These are phyloP conservation scores for Pochonia chlamydosporia DNA, from an alignment of 2,329 filamentous ascomycete genomes.

Conservation along the genomic window DNA sequence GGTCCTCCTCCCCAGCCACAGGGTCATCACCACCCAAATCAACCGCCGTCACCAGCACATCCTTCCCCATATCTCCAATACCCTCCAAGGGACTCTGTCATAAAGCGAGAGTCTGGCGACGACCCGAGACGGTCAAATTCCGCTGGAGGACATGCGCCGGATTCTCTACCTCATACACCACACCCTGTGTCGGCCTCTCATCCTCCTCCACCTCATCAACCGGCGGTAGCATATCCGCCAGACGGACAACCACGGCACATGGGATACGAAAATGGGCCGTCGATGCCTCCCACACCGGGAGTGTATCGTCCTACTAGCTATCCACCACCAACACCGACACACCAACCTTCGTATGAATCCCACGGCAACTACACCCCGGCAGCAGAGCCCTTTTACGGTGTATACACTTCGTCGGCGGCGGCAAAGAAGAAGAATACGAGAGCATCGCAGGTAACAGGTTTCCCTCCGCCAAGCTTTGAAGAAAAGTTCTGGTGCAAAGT, in stretches of 20 bases:
- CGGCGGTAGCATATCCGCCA: conserved; percentile 26
- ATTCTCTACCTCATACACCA: conserved; percentile 24
- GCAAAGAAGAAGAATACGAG: conserved; percentile 58
- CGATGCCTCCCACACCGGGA: conserved; percentile 39
- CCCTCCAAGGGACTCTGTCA: conserved; percentile 42
- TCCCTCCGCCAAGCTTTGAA: neutral
- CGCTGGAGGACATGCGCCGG: conserved; percentile 36
- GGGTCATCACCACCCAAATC: conserved; percentile 14
- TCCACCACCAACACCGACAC: conserved; percentile 34
- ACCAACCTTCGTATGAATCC: conserved; percentile 32
- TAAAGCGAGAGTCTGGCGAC: conserved; percentile 52
- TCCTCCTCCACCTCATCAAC: conserved; percentile 23
- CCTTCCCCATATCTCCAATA: conserved; percentile 38
- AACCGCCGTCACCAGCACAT: conserved; percentile 38
- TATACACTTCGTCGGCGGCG: conserved; percentile 37
- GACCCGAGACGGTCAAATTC: conserved; percentile 49
- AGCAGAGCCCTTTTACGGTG: conserved; percentile 31
- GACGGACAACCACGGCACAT: conserved; percentile 47
- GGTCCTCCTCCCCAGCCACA: conserved; percentile 16
- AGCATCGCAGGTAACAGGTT: conserved; percentile 50
- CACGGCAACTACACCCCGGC: conserved; percentile 23
- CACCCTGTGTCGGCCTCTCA: conserved; percentile 26
- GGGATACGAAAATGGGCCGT: conserved; percentile 43
- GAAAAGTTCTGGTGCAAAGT: too few relatives aligned
- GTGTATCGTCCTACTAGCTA: conserved; percentile 36